phyloP scores from a whole-genome alignment of 345 rosid genomes.

The Pelargonium nanum region DNA sequence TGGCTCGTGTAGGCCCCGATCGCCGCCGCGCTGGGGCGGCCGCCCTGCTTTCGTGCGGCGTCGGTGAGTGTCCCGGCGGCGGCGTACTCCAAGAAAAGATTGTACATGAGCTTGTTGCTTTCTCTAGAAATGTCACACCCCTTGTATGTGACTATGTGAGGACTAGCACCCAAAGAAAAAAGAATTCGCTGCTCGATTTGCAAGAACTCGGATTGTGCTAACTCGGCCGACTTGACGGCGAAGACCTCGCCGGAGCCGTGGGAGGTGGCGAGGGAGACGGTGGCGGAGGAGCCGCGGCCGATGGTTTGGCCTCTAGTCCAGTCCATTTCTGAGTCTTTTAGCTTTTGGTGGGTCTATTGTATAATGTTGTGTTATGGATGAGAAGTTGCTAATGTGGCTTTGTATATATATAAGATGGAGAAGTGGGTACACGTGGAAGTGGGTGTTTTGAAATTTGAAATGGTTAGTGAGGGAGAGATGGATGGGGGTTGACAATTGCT shows the following conservation, averaged over 20 bases:
- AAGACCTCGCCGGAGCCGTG: constrained; percentile 29
- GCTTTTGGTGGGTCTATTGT: background rate
- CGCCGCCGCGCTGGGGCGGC: constrained; percentile 22
- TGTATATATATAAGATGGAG: constrained; percentile 11
- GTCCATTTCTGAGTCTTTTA: constrained; percentile 29
- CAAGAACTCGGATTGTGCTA: constrained; percentile 35
- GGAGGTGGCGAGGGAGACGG: constrained; percentile 45
- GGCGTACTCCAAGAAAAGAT: constrained; percentile 62
- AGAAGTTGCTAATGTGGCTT: background rate
- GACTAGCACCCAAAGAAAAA: constrained; percentile 32
- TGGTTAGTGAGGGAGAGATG: constrained; percentile 10
- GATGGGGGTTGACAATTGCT: constrained; percentile 20
- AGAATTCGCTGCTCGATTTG: constrained; percentile 48
- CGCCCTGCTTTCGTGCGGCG: constrained; percentile 24
- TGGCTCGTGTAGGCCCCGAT: constrained; percentile 44
- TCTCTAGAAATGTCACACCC: constrained; percentile 40
- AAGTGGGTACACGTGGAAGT: background rate
- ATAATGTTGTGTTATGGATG: background rate
- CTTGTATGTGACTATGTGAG: constrained; percentile 40
- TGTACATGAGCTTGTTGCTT: constrained; percentile 27
- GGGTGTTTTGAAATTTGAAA: background rate
- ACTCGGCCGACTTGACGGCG: constrained; percentile 57
- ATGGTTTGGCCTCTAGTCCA: constrained; percentile 64
- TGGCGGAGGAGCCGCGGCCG: constrained; percentile 70
- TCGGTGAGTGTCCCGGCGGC: constrained; percentile 46